Base-by-base conservation (phyloP, 768 basidiomycete genomes). In the Trametopsis cervina region DNA sequence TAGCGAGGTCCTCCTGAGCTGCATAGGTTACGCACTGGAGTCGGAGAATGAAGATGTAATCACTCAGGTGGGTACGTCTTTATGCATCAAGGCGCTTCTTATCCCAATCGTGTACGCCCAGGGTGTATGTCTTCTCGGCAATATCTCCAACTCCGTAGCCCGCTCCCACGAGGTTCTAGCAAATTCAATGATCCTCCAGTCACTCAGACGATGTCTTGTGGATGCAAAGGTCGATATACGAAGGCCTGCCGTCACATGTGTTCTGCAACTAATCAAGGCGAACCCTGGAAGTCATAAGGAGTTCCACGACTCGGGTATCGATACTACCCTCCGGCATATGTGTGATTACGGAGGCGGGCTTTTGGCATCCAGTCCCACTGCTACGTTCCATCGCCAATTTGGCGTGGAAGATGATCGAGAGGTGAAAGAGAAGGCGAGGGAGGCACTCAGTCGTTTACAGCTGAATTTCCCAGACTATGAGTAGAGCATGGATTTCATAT, bases 51-150 rank as follows among this genome's bases (percentile, higher is more conserved):
- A 81, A 29, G 75, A 76, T 44, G 75, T 83, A 0, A 67, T 76
- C 3, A 67, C 72, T 2, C 79, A 81, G 66, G 80, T 78, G 47
- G 18, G 61, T 51, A 27, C 38, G 41, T 25, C 1, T 11, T n/a
- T n/a, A n/a, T n/a, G n/a, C n/a, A n/a, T n/a, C n/a, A n/a, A n/a
- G n/a, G n/a, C n/a, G n/a, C n/a, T n/a, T n/a, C n/a, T 17, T 7
- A 10, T 49, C 13, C 53, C 10, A 46, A 38, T 18, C 40, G 20
- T 21, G 27, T 7, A 33, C 21, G 40, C 29, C 7, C 47, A 78
- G 74, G 80, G 83, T 0, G 73, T 82, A 0, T 78, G 69, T 57
- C 65, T 78, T 2, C 72, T 89, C 0, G 81, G 81, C 0, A 89
- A 89, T 60, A 68, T 90, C 12, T 72, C 79, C 27, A 87, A 88